These are phyloP conservation scores for Diplocarpon mali DNA, from an alignment of 2,329 filamentous ascomycete genomes.

Conservation along the genomic window DNA sequence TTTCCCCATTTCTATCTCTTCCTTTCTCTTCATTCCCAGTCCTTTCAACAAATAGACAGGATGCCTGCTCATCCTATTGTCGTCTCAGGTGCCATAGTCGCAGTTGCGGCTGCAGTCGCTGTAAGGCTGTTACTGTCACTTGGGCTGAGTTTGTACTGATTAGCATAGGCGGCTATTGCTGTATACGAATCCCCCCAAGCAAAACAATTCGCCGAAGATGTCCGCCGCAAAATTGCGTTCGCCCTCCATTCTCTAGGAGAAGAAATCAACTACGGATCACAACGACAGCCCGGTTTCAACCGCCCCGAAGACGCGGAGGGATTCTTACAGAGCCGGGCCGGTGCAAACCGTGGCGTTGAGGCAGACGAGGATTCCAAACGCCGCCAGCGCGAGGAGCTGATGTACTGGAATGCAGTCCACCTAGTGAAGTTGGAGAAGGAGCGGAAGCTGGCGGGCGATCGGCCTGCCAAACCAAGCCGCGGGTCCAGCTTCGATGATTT, in stretches of 20 bases:
- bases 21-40: constrained; percentile 1
- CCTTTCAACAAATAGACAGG: constrained; percentile 9
- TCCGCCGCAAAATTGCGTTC: constrained; percentile 49
- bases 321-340: constrained; percentile 40
- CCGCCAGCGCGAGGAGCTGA: constrained; percentile 51
- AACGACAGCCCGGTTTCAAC: constrained; percentile 45
- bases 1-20: neutral
- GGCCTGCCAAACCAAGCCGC: constrained; percentile 22
- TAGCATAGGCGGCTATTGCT: constrained; percentile 25
- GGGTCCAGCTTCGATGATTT: constrained; percentile 45
- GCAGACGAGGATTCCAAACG: constrained; percentile 51
- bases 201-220: constrained; percentile 48
- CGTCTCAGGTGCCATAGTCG: constrained; percentile 27
- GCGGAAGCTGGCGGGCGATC: constrained; percentile 15
- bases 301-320: constrained; percentile 55
- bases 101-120: constrained; percentile 24
- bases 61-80: constrained; percentile 26
- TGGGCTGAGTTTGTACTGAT: too few relatives aligned
- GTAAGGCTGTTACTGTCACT: constrained; percentile 15
- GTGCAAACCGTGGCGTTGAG: constrained; percentile 39
- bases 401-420: constrained; percentile 52
- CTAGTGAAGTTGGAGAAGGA: constrained; percentile 37
- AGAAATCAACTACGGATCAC: constrained; percentile 32
- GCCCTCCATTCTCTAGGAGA: constrained; percentile 50
- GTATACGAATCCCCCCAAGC: constrained; percentile 55